Evolutionary conservation across 1,284 basidiomycete genomes (phyloP).

Genomic region (Microbotryum scabiosae): DNA sequence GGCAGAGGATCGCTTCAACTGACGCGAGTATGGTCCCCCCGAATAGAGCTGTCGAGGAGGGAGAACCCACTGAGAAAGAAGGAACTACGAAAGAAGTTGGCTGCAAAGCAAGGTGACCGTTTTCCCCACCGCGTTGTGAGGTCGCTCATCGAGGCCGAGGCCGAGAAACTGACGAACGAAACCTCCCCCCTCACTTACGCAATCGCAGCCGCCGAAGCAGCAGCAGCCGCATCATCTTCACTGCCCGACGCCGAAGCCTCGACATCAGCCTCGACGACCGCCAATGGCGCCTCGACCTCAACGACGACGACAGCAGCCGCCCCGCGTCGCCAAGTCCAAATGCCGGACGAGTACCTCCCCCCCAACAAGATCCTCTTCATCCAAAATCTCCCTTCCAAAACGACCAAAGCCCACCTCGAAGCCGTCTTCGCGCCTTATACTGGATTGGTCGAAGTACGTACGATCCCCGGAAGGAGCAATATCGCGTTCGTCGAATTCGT

Average conservation of each 20-base stretch:
- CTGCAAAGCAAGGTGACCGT: constrained; percentile 47
- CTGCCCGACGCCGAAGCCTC: neutral
- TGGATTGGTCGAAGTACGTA: constrained; percentile 77
- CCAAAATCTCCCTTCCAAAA: constrained; percentile 84
- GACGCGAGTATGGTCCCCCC: neutral
- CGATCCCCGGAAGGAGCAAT: constrained; percentile 88
- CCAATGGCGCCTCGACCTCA: constrained; percentile 1
- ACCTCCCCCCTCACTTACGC: neutral
- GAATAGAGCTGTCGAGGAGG: constrained; percentile 63
- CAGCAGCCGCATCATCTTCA: constrained; percentile 39
- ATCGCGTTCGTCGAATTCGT: constrained; percentile 93
- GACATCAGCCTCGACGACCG: neutral
- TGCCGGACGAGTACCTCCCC: constrained; percentile 98
- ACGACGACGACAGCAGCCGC: constrained; percentile 11
- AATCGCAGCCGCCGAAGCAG: constrained; percentile 53
- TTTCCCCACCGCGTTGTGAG: too few species aligned
- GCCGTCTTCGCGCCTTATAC: constrained; percentile 77
- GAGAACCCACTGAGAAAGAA: constrained; percentile 80
- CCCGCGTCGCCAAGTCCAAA: constrained; percentile 56
- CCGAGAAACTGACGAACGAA: neutral
- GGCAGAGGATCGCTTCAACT: neutral
- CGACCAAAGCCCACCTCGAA: constrained; percentile 77
- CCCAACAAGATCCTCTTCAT: constrained; percentile 98
- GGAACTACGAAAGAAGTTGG: constrained; percentile 65
- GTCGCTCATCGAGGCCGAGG: too few species aligned